Evolutionary conservation across 495 filamentous ascomycete species (phyloP), one percentile per base, ranked within the genome.

Genomic region (Echria macrotheca): DNA sequence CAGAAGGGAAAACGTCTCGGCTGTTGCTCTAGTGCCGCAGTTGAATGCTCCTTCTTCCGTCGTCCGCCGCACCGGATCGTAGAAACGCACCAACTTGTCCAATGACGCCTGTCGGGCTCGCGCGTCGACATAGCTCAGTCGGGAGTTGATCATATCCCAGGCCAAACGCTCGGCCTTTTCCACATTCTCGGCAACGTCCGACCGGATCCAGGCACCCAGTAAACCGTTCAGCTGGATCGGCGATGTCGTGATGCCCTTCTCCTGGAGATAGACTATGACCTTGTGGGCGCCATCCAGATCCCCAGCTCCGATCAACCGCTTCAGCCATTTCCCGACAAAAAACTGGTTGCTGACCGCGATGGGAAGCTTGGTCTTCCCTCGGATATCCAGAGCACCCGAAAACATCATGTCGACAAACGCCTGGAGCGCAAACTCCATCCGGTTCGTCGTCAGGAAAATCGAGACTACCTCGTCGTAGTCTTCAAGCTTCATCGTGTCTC

Each of bases 391-490:
- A 18, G 74, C 64, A 1, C 76, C 76, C 0, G 77, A 80, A 33
- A 85, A 79, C 85, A 90, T 89, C 86, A 90, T 87, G 60, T 91
- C 87, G 44, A 83, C 85, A 69, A 91, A 91, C 1, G 82, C 78
- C 36, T 82, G 79, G 46, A 89, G 72, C 1, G 81, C 86, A 26
- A 82, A 68, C 56, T 87, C 79, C 9, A 76, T 66, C 37, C 74
- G 64, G 39, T 78, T 75, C 6, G 76, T 71, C 4, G 75, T 69
- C 7, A 91, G 67, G 52, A 89, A 82, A 29, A 72, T 70, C 31
- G 78, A 76, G 42, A 77, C 80, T 18, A 91, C 64, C 25, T 70
- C 68, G 63, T 90, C 87, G 56, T 88, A 91, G 61, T 91, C 86
- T 17, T 81, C 70, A 70, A 89, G 83, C 6, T 69, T 79, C 68